A percentile compares a stretch with the other conserved stretches of the same genome.
These are phyloP conservation scores for Penicillium angulare DNA, from an alignment of 495 filamentous ascomycete species.

Conservation along the genomic window DNA sequence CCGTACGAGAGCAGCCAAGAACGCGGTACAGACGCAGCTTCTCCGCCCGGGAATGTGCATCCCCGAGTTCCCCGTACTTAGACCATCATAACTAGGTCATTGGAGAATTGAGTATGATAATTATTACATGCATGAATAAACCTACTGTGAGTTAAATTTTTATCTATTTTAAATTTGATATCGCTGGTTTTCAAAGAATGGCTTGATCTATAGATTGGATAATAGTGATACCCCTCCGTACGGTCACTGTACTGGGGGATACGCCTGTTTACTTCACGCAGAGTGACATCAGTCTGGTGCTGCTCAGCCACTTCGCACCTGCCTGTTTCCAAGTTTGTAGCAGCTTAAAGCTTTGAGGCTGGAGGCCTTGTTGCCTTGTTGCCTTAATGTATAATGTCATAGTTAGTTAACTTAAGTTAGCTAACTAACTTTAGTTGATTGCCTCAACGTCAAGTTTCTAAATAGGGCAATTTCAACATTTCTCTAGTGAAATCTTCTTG, in stretches of 20 bases:
- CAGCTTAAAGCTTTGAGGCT: too few relatives aligned
- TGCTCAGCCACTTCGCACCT: not conserved
- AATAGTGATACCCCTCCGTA: constrained; percentile 2
- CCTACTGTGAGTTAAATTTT: too few relatives aligned
- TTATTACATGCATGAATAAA: not conserved
- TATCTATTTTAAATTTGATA: too few relatives aligned
- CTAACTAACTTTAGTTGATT: too few relatives aligned
- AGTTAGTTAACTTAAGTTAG: too few relatives aligned
- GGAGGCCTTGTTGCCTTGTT: not conserved
- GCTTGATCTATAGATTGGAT: too few relatives aligned
- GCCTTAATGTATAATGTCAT: not conserved
- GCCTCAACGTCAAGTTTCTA: too few relatives aligned
- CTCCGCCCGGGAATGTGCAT: not conserved
- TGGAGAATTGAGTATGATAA: not conserved
- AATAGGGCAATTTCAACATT: too few relatives aligned
- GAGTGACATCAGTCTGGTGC: constrained; percentile 37
- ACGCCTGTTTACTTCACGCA: constrained; percentile 27
- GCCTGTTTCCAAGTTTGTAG: not conserved
- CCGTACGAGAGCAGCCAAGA: constrained; percentile 5
- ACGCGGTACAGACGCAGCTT: constrained; percentile 10
- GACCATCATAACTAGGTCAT: constrained; percentile 1
- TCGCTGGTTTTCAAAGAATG: too few relatives aligned
- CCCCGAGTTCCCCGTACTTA: constrained; percentile 2
- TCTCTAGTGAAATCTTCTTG: too few relatives aligned
- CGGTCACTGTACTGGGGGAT: constrained; percentile 16